phyloP scores from a whole-genome alignment of 805 yeast genomes.

The Novakomyces olei region DNA sequence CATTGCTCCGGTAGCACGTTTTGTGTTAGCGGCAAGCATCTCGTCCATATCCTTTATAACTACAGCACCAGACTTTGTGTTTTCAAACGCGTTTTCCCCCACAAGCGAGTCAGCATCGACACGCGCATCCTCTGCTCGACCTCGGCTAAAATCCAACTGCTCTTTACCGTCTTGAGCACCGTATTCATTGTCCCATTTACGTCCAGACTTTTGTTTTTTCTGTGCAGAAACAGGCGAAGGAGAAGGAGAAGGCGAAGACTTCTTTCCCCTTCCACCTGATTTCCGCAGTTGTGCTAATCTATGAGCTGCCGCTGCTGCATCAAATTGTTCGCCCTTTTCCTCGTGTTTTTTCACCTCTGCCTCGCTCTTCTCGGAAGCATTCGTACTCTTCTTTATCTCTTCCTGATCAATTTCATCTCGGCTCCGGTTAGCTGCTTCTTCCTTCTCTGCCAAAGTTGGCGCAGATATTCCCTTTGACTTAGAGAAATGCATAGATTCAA shows the following conservation, averaged over 20 bases:
- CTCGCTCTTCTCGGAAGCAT: slow-evolving; percentile 8
- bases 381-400: slow-evolving; percentile 15
- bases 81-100: slow-evolving; percentile 19
- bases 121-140: neutral
- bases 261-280: too few relatives aligned
- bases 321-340: too few relatives aligned
- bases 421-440: slow-evolving; percentile 7
- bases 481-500: slow-evolving; percentile 37
- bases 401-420: slow-evolving; percentile 21
- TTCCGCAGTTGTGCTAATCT: too few relatives aligned
- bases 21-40: slow-evolving; percentile 10
- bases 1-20: slow-evolving; percentile 23
- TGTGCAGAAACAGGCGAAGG: too few relatives aligned
- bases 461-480: slow-evolving; percentile 11
- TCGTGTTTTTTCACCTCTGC: too few relatives aligned
- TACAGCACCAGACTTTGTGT: slow-evolving; percentile 34
- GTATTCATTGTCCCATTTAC: too few relatives aligned
- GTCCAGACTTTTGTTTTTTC: too few relatives aligned
- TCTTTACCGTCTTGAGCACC: too few relatives aligned
- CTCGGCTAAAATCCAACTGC: too few relatives aligned
- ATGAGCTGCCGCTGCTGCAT: too few relatives aligned
- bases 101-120: neutral
- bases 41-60: slow-evolving; percentile 32
- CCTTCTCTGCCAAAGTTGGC: slow-evolving; percentile 10
- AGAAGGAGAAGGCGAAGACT: too few relatives aligned